Conservation (phyloP, 2,329 filamentous ascomycete species). For the Fusarium napiforme region DNA sequence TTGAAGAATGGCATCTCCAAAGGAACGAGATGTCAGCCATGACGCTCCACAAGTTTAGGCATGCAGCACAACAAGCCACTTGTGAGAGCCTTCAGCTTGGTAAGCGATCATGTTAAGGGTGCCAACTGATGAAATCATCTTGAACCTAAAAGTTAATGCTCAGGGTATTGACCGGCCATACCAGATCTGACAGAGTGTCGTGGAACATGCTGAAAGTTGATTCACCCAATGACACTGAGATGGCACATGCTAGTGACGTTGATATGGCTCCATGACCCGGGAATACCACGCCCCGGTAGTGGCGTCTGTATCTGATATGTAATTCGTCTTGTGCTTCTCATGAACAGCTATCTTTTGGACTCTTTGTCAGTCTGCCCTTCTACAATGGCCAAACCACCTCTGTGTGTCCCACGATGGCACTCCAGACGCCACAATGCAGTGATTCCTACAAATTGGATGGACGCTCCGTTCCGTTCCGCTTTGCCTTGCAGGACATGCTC, state of each 20-base stretch:
- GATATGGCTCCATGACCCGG: conserved; percentile 7
- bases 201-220: neutral
- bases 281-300: neutral
- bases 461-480: conserved; percentile 8
- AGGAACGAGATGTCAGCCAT: conserved; percentile 10
- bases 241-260: conserved; percentile 23
- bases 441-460: neutral
- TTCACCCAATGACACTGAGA: neutral
- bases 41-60: neutral
- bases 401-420: conserved; percentile 2
- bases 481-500: neutral
- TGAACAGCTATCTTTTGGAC: neutral
- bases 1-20: neutral
- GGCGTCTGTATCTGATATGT: neutral
- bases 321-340: neutral
- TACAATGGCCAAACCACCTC: neutral
- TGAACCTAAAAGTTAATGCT: conserved; percentile 13
- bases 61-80: neutral
- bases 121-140: conserved; percentile 24
- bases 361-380: neutral
- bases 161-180: conserved; percentile 12
- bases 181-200: neutral
- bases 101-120: neutral
- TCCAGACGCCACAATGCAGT: conserved; percentile 1
- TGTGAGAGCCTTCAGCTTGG: neutral